Base-by-base conservation (phyloP, 495 filamentous ascomycete genomes). In the Trichoderma parareesei region DNA sequence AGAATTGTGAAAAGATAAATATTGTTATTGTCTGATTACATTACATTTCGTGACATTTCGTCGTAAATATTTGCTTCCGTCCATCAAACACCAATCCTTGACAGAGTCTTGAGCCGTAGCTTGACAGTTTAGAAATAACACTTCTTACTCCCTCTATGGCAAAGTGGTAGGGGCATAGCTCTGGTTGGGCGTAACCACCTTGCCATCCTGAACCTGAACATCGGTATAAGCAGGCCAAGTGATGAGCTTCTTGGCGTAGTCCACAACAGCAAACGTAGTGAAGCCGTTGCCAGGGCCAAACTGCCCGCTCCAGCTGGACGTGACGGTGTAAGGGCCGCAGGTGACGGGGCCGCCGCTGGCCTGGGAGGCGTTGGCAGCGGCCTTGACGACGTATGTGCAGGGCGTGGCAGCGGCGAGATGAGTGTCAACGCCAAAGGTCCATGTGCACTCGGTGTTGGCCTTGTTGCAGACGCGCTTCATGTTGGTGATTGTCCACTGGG, bases 241-340 rank as follows among this genome's bases (percentile, higher is more conserved):
- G 38, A 84, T 81, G 44, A 77, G 70, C 35, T 69, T 67, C 64
- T 72, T 69, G 16, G 53, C 49, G 63, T 71, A 74, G 68, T 85
- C 73, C 65, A 81, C 75, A 41, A 86, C 76, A 8, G 77, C 72
- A 46, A 81, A 68, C 33, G 81, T 83, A 42, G 81, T 83, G 71
- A 86, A 86, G 57, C 82, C 83, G 55, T 81, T 74, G 57, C 69
- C 78, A 8, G 66, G 63, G 66, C 82, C 82, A 64, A 84, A 85
- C 66, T 82, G 77, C 66, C 79, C 81, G 73, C 81, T 84, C 83
- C 82, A 85, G 70, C 73, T 74, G 16, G 79, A 80, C 57, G 75
- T 84, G 64, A 86, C 67, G 65, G 77, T 82, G 73, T 73, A 85
- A 53, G 67, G 70, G 40, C 81, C 82, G 71, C 82, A 84, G 42